These are phyloP conservation scores for Sclerospora graminicola DNA, from an alignment of 352 stramenopile species.

Conservation along the genomic window DNA sequence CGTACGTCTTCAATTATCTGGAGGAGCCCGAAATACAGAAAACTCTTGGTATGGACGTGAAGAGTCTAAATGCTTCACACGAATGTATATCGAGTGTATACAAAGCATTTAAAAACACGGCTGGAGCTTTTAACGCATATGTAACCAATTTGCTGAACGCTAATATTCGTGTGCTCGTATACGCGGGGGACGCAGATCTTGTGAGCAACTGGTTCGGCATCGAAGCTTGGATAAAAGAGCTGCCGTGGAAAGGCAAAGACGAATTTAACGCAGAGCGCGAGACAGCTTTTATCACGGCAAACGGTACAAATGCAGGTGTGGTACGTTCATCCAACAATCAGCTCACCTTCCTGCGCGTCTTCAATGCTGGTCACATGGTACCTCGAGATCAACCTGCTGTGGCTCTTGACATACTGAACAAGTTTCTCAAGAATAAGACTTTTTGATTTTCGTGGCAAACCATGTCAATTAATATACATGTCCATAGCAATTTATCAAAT, in stretches of 20 bases:
- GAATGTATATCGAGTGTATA: conserved; percentile 39
- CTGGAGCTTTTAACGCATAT: conserved; percentile 58
- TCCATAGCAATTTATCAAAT: no score
- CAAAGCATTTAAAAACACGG: conserved; percentile 82
- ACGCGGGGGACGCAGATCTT: conserved; percentile 24
- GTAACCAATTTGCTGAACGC: conserved; percentile 13
- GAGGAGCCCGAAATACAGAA: conserved; percentile 4
- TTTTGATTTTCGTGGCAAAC: no score
- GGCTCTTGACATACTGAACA: conserved; percentile 39
- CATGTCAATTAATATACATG: no score
- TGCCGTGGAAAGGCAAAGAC: conserved; percentile 21
- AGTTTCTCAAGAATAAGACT: conserved; percentile 32
- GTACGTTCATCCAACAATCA: conserved; percentile 18
- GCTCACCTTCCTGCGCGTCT: conserved; percentile 37
- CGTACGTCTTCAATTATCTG: conserved; percentile 20
- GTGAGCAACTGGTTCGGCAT: conserved; percentile 28
- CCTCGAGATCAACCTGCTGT: conserved; percentile 38
- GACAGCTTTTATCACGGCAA: conserved; percentile 2
- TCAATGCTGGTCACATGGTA: conserved; percentile 43
- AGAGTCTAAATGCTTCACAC: no score
- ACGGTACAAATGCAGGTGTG: conserved; percentile 7
- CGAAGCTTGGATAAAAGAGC: conserved; percentile 16
- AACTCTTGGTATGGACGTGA: no score
- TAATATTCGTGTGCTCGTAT: conserved; percentile 16
- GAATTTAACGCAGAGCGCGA: conserved; percentile 10